phyloP scores from a whole-genome alignment of 768 basidiomycete genomes.

The Lactarius trivialis region DNA sequence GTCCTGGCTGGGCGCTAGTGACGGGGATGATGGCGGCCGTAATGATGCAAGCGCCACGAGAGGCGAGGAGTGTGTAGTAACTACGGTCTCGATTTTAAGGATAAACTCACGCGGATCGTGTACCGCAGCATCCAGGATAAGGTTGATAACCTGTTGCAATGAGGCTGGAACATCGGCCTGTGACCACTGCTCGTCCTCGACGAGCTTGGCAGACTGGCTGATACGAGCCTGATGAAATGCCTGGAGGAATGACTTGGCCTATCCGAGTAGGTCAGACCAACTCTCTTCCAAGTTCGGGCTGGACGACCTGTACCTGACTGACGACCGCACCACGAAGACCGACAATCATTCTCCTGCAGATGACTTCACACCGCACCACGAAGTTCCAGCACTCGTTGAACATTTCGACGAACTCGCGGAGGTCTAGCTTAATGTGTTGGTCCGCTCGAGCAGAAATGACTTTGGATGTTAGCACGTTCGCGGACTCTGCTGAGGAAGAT shows the following conservation, averaged over 20 bases:
- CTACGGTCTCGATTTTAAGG: conserved; percentile 29
- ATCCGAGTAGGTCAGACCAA: not conserved
- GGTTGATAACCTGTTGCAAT: conserved; percentile 65
- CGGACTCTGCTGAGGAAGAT: conserved; percentile 74
- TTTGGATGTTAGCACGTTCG: conserved; percentile 76
- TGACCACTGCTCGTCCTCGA: conserved; percentile 95
- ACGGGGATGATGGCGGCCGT: conserved; percentile 28
- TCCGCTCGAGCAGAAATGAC: conserved; percentile 73
- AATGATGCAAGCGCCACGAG: conserved; percentile 24
- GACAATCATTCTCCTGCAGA: conserved; percentile 89
- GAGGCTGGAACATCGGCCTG: conserved; percentile 62
- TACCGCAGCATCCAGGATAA: conserved; percentile 77
- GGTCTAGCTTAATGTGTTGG: conserved; percentile 64
- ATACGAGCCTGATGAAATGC: conserved; percentile 79
- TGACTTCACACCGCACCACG: conserved; percentile 78
- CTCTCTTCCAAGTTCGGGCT: not conserved
- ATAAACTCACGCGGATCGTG: conserved; percentile 68
- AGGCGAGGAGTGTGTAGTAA: conserved; percentile 26
- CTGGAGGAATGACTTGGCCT: conserved; percentile 86
- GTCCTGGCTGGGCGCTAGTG: conserved; percentile 23
- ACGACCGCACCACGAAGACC: conserved; percentile 82
- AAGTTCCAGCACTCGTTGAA: conserved; percentile 88
- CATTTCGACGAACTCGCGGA: conserved; percentile 70
- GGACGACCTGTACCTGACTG: conserved; percentile 54
- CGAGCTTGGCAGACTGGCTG: conserved; percentile 74